phyloP scores from a whole-genome alignment of 305 asterid genomes.

The Solanum chacoense region DNA sequence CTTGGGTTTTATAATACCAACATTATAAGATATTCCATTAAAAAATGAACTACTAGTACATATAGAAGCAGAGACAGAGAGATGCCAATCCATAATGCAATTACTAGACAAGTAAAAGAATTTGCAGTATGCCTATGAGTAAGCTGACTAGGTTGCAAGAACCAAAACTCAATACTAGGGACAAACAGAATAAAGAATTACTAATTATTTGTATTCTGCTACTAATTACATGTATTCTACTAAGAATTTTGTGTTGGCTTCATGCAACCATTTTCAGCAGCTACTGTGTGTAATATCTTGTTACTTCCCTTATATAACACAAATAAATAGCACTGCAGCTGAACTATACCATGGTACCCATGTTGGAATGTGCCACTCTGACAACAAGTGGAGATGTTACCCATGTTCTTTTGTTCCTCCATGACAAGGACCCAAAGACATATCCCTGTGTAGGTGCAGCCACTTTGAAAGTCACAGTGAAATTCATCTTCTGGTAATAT shows the following conservation, averaged over 20 bases:
- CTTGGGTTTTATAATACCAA: neutral
- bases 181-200: neutral
- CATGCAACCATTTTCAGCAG: neutral
- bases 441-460: slow-evolving; percentile 46
- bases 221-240: neutral
- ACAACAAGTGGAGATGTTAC: slow-evolving; percentile 66
- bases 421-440: slow-evolving; percentile 72
- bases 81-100: neutral
- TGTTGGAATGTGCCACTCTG: slow-evolving; percentile 27
- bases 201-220: neutral
- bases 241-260: neutral
- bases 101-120: neutral
- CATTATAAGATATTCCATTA: neutral
- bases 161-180: neutral
- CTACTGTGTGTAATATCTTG: neutral
- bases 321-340: neutral
- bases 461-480: slow-evolving; percentile 53
- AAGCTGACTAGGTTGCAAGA: neutral
- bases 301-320: neutral
- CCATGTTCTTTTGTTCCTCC: slow-evolving; percentile 56
- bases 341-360: slow-evolving; percentile 25
- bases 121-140: neutral
- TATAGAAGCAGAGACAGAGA: neutral
- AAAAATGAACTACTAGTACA: neutral
- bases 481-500: slow-evolving; percentile 54